These are phyloP conservation scores for Cucurbita maxima DNA, from an alignment of 306 rosid species.

Conservation along the genomic window DNA sequence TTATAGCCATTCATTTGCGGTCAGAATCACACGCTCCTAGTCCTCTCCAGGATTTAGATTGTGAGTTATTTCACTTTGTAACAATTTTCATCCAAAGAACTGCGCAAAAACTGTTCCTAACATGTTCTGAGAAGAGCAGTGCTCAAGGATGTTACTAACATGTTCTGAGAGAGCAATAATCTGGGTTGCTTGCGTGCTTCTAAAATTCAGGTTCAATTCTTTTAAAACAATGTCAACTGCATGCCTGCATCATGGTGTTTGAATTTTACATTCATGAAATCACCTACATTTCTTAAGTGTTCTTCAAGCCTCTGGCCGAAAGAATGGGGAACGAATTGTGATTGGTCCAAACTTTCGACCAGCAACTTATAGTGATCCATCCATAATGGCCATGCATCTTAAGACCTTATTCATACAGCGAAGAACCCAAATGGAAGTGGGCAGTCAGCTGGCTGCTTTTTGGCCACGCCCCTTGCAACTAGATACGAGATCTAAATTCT, in stretches of 20 bases:
- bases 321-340: background rate
- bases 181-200: background rate
- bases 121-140: too few relatives aligned
- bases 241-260: background rate
- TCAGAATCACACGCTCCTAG: background rate
- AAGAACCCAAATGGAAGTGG: too few relatives aligned
- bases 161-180: too few relatives aligned
- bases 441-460: too few relatives aligned
- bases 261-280: background rate
- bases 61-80: background rate
- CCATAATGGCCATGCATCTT: too few relatives aligned
- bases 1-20: background rate
- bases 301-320: background rate
- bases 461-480: too few relatives aligned
- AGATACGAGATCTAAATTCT: too few relatives aligned
- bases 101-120: too few relatives aligned
- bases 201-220: background rate
- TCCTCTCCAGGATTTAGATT: background rate
- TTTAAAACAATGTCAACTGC: background rate
- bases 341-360: too few relatives aligned
- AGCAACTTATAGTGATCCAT: too few relatives aligned
- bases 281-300: background rate
- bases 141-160: constrained; percentile 5
- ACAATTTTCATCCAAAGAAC: background rate
- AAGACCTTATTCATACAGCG: too few relatives aligned